These are phyloP conservation scores for Pulveroboletus sp. DNA, from an alignment of 1,284 basidiomycete genomes.

Conservation along the genomic window DNA sequence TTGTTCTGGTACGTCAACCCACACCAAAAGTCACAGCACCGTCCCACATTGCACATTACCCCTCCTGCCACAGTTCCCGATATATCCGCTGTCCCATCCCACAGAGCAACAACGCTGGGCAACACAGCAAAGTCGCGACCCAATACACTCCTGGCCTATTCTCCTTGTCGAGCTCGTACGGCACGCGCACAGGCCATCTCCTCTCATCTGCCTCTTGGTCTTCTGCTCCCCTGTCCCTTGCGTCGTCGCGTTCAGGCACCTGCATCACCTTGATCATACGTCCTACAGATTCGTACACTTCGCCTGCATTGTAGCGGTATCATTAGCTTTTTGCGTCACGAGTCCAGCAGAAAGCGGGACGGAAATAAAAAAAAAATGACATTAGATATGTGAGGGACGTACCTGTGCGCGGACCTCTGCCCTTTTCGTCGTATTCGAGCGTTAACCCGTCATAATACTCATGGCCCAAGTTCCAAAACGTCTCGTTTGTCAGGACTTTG, in stretches of 20 bases:
- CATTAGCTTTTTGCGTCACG: neutral
- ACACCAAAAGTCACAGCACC: too few species aligned
- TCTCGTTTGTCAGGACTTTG: constrained; percentile 10
- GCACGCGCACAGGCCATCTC: constrained; percentile 7
- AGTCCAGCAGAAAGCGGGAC: neutral
- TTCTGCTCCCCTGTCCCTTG: neutral
- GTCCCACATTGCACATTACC: neutral
- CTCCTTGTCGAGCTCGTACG: constrained; percentile 10
- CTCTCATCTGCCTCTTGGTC: constrained; percentile 16
- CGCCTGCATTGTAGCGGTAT: constrained; percentile 12
- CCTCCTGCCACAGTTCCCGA: constrained; percentile 21
- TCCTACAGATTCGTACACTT: constrained; percentile 30
- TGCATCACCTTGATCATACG: constrained; percentile 28
- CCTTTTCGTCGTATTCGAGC: constrained; percentile 18
- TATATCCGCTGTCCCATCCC: constrained; percentile 8
- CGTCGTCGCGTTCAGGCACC: constrained; percentile 1
- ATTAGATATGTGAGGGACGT: neutral
- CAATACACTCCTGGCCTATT: neutral
- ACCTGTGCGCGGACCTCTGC: constrained; percentile 18
- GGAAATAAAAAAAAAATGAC: neutral
- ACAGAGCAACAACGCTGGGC: constrained; percentile 49
- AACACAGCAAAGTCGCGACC: constrained; percentile 20
- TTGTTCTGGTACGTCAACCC: too few species aligned
- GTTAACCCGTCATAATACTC: constrained; percentile 24
- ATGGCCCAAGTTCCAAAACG: constrained; percentile 20